Percentiles rank a stretch among this genome's conserved stretches.
Conservation (phyloP, 805 yeast species). For the Candida yuanshanica region DNA sequence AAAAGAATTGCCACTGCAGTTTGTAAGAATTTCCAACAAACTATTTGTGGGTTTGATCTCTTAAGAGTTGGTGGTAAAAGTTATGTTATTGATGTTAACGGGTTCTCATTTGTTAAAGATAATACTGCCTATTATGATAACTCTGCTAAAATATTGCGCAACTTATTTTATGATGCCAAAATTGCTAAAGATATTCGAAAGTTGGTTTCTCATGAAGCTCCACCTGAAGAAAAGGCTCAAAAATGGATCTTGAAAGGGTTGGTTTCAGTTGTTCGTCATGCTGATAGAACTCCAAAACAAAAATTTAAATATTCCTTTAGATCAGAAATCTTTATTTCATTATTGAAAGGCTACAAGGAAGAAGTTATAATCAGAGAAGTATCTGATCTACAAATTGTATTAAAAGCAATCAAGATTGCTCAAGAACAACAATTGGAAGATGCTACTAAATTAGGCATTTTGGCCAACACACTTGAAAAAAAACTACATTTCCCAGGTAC, state of each 20-base stretch:
- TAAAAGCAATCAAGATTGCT: conserved; percentile 80
- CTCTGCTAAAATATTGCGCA: conserved; percentile 71
- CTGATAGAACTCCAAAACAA: conserved; percentile 98
- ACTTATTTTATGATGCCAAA: conserved; percentile 64
- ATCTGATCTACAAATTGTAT: conserved; percentile 76
- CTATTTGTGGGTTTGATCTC: conserved; percentile 95
- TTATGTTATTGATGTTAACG: conserved; percentile 95
- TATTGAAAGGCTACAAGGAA: conserved; percentile 90
- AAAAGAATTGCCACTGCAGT: conserved; percentile 75
- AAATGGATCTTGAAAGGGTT: conserved; percentile 96
- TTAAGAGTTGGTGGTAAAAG: conserved; percentile 83
- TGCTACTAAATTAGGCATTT: conserved; percentile 62
- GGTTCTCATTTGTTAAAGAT: conserved; percentile 96
- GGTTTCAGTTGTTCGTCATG: conserved; percentile 90
- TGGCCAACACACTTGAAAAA: conserved; percentile 80
- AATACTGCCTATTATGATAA: conserved; percentile 79
- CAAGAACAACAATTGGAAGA: conserved; percentile 78
- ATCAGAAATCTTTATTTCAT: conserved; percentile 76
- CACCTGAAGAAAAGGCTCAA: conserved; percentile 44
- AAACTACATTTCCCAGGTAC: conserved; percentile 93
- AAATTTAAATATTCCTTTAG: conserved; percentile 93
- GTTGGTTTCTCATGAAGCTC: conserved; percentile 29
- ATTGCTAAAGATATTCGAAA: conserved; percentile 37
- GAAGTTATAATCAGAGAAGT: conserved; percentile 93
- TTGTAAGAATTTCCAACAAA: conserved; percentile 74